Conservation (phyloP, 176 grass and related monocot species). For the Tillandsia fasciculata region DNA sequence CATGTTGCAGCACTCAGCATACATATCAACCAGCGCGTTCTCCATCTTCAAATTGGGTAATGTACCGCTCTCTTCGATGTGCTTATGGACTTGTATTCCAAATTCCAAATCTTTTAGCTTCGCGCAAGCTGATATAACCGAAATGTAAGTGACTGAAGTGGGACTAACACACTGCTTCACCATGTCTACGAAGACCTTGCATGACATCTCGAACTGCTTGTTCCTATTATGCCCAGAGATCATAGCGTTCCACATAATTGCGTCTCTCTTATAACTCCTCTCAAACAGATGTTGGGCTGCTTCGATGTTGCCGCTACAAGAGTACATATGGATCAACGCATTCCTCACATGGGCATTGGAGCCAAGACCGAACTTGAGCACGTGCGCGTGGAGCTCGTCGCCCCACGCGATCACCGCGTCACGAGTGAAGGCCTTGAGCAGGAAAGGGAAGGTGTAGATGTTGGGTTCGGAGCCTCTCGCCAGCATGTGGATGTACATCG, state of each 20-base stretch:
- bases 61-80: constrained; percentile 13
- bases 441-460: constrained; percentile 54
- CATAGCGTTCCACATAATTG: constrained; percentile 55
- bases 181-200: constrained; percentile 46
- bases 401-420: constrained; percentile 8
- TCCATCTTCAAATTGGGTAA: constrained; percentile 47
- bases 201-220: constrained; percentile 27
- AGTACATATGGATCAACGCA: constrained; percentile 51
- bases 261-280: constrained; percentile 6
- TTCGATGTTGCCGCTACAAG: constrained; percentile 28
- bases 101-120: constrained; percentile 35
- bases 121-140: constrained; percentile 48
- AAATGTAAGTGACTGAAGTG: constrained; percentile 42
- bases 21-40: constrained; percentile 64
- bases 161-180: constrained; percentile 18
- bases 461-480: constrained; percentile 38
- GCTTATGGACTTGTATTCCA: constrained; percentile 51
- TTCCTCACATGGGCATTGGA: constrained; percentile 29
- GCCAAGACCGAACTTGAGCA: constrained; percentile 47
- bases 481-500: constrained; percentile 42
- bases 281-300: constrained; percentile 38
- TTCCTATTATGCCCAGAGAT: constrained; percentile 42
- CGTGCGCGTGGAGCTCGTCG: constrained; percentile 48
- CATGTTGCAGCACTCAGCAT: constrained; percentile 51
- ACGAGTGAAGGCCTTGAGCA: constrained; percentile 47